These are phyloP conservation scores for Caloboletus inedulis DNA, from an alignment of 1,284 basidiomycete species.

Conservation along the genomic window DNA sequence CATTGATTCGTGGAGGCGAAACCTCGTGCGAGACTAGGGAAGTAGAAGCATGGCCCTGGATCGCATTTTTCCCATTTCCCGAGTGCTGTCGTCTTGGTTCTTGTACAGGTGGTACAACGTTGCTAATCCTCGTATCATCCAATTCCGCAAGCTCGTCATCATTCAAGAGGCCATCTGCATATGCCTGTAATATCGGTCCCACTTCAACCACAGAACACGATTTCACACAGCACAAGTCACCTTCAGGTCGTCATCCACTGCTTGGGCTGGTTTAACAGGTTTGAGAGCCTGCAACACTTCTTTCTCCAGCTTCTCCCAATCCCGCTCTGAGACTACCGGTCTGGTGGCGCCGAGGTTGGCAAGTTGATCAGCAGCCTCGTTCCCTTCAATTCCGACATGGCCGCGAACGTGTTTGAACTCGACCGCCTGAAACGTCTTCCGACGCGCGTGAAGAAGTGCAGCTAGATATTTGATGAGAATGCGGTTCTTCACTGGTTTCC, in stretches of 20 bases:
- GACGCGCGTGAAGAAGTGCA: slow-evolving; percentile 50
- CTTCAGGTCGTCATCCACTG: slow-evolving; percentile 17
- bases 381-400: slow-evolving; percentile 68
- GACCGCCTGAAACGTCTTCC: slow-evolving; percentile 48
- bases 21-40: not conserved
- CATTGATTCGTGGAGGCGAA: not conserved
- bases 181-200: slow-evolving; percentile 20
- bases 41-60: not conserved
- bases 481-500: slow-evolving; percentile 61
- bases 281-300: slow-evolving; percentile 12
- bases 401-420: slow-evolving; percentile 66
- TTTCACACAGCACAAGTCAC: slow-evolving; percentile 13
- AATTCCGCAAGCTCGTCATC: slow-evolving; percentile 11
- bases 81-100: not conserved
- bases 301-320: slow-evolving; percentile 47
- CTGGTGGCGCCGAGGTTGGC: slow-evolving; percentile 55
- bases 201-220: slow-evolving; percentile 7
- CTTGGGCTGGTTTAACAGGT: not conserved
- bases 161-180: slow-evolving; percentile 17
- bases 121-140: not conserved
- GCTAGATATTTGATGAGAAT: slow-evolving; percentile 62
- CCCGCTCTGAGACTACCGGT: slow-evolving; percentile 43
- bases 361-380: slow-evolving; percentile 73
- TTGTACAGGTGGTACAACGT: not conserved
- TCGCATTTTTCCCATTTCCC: not conserved